phyloP scores from a whole-genome alignment of 257 asterid genomes.

The Solanum etuberosum region DNA sequence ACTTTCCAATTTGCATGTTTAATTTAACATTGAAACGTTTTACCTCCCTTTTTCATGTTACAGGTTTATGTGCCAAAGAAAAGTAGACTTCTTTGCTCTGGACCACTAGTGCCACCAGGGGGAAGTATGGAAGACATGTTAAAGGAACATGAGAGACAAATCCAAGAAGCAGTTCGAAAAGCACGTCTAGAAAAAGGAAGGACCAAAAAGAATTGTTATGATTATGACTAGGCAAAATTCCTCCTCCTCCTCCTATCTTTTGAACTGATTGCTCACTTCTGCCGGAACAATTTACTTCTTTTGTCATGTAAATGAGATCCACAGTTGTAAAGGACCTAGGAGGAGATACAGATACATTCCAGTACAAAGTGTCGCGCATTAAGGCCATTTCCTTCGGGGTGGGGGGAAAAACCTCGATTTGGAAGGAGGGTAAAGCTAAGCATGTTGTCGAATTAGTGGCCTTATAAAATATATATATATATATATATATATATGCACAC shows the following conservation, averaged over 20 bases:
- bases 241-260: neutral
- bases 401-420: neutral
- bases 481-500: neutral
- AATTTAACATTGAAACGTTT: neutral
- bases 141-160: conserved; percentile 46
- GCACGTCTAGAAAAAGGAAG: conserved; percentile 30
- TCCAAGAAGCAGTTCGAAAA: conserved; percentile 46
- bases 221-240: neutral
- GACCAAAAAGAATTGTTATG: conserved; percentile 14
- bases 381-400: neutral
- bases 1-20: neutral
- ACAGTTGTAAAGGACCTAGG: neutral
- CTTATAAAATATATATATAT: neutral
- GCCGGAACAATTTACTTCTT: neutral
- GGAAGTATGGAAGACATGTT: conserved; percentile 56
- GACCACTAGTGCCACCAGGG: conserved; percentile 47
- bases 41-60: neutral
- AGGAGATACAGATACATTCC: neutral
- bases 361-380: neutral
- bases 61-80: conserved; percentile 30
- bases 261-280: neutral
- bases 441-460: neutral
- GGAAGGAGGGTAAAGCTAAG: neutral
- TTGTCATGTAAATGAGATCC: neutral
- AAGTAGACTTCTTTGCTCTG: conserved; percentile 41